Conservation (phyloP, 176 grass and related monocot species). For the Thinopyrum elongatum region DNA sequence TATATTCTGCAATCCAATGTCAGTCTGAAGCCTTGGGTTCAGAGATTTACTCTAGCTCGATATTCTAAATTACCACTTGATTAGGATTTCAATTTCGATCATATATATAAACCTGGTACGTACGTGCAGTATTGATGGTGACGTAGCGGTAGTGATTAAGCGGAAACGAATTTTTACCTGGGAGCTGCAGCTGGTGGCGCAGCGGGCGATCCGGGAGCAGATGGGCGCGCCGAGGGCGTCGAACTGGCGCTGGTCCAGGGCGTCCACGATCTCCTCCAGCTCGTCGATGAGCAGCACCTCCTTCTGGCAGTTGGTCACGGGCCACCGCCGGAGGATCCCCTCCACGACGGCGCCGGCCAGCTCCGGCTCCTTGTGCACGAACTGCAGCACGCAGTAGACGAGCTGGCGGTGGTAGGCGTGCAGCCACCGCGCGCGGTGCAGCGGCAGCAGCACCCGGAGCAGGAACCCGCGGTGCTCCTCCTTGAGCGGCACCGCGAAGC, state of each 20-base stretch:
- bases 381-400: constrained; percentile 73
- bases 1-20: constrained; percentile 5
- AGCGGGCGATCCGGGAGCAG: constrained; percentile 61
- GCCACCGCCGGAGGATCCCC: constrained; percentile 64
- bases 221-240: constrained; percentile 53
- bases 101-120: background rate
- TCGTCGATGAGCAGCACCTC: constrained; percentile 85
- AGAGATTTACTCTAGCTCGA: background rate
- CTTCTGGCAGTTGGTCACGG: constrained; percentile 77
- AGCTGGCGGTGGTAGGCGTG: constrained; percentile 74
- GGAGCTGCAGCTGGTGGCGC: constrained; percentile 68
- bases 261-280: constrained; percentile 70
- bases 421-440: constrained; percentile 57
- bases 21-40: background rate
- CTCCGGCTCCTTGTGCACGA: constrained; percentile 53
- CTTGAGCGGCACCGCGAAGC: constrained; percentile 84
- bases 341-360: constrained; percentile 47
- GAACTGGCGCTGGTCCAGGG: constrained; percentile 34
- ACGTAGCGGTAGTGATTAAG: no score
- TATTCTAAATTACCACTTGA: no score
- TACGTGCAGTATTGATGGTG: no score
- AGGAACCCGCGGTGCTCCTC: constrained; percentile 76
- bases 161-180: constrained; percentile 37
- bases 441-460: constrained; percentile 65
- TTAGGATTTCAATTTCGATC: background rate